Evolutionary conservation across 1,284 basidiomycete species (phyloP).

Genomic region (Porphyrellus sp.): DNA sequence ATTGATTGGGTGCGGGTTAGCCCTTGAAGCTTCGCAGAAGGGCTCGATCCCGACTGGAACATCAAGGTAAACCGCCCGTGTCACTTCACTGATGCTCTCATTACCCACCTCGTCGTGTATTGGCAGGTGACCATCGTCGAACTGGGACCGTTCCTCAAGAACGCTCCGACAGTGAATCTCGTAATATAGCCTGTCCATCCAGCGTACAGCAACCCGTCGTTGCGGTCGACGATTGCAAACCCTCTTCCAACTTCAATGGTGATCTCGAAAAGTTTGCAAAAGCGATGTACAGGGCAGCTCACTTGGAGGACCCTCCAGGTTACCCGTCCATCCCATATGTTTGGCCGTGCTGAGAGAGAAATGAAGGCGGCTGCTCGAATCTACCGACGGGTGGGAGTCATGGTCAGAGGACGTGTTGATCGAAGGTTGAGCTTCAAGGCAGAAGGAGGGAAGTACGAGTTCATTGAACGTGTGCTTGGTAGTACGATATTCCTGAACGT

Average conservation of each 20-base stretch:
- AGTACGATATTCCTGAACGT: too few species aligned
- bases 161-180: conserved; percentile 1
- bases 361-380: conserved; percentile 14
- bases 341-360: conserved; percentile 13
- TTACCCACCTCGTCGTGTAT: neutral
- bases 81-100: too few species aligned
- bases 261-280: conserved; percentile 22
- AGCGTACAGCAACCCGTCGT: conserved; percentile 17
- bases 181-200: conserved; percentile 13
- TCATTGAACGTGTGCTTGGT: too few species aligned
- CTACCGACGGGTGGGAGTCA: conserved; percentile 23
- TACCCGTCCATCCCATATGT: conserved; percentile 26
- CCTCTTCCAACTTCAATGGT: conserved; percentile 6
- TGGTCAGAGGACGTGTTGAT: conserved; percentile 31
- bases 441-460: too few species aligned
- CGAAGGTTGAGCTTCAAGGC: neutral
- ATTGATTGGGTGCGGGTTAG: conserved; percentile 8
- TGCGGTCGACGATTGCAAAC: conserved; percentile 1
- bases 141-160: conserved; percentile 21
- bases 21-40: conserved; percentile 21
- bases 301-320: conserved; percentile 27
- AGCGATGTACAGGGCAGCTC: conserved; percentile 12
- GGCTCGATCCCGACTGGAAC: conserved; percentile 25
- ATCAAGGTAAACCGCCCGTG: conserved; percentile 24
- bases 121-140: conserved; percentile 25